These are phyloP conservation scores for Phytophthora ohioensis DNA, from an alignment of 352 stramenopile species.

Conservation along the genomic window DNA sequence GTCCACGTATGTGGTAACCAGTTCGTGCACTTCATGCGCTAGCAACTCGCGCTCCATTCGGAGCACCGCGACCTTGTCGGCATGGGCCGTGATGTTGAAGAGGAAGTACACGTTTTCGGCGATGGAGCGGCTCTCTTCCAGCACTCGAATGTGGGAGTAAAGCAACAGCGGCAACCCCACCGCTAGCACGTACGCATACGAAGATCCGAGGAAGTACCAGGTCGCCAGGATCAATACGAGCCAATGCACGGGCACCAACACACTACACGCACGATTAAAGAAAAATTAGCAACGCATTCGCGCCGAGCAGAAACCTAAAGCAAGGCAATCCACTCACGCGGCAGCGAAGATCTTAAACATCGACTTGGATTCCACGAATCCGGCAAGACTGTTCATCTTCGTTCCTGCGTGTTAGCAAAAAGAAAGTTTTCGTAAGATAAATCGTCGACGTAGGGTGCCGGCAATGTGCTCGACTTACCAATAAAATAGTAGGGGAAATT, in stretches of 20 bases:
- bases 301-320: neutral
- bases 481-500: conserved; percentile 87
- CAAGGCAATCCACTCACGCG: conserved; percentile 41
- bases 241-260: conserved; percentile 78
- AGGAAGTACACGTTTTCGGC: conserved; percentile 82
- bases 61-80: conserved; percentile 64
- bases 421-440: neutral
- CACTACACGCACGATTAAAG: conserved; percentile 36
- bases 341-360: conserved; percentile 87
- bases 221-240: conserved; percentile 63
- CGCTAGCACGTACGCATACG: conserved; percentile 67
- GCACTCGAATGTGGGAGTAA: conserved; percentile 81
- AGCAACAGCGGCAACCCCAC: conserved; percentile 69
- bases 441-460: neutral
- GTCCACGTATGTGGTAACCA: conserved; percentile 65
- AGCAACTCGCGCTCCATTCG: conserved; percentile 63
- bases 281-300: conserved; percentile 17
- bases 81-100: conserved; percentile 73
- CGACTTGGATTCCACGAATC: conserved; percentile 77
- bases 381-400: conserved; percentile 76
- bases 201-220: conserved; percentile 63
- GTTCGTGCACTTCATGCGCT: conserved; percentile 61
- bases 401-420: conserved; percentile 38
- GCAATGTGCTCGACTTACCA: conserved; percentile 43
- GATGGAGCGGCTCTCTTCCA: conserved; percentile 81